A percentile compares a stretch with the other conserved stretches of the same genome.
Conservation (phyloP, 2,329 filamentous ascomycete genomes). For the Clarireedia homoeocarpa region DNA sequence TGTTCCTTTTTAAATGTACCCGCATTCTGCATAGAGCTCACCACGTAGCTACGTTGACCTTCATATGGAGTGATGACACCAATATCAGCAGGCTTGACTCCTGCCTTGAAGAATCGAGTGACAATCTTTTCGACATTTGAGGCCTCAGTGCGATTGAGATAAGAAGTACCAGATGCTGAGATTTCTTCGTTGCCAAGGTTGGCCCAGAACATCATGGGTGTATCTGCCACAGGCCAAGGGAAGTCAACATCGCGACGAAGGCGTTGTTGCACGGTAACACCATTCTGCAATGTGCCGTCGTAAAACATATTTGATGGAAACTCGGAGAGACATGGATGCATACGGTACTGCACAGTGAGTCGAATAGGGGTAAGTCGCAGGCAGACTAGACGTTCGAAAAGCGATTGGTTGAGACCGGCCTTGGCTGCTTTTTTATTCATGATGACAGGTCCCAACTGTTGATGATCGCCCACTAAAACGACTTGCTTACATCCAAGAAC, state of each 20-base stretch:
- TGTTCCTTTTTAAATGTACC: conserved; percentile 97
- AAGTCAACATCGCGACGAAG: conserved; percentile 93
- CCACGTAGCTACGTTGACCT: conserved; percentile 95
- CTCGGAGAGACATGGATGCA: conserved; percentile 95
- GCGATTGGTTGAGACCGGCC: conserved; percentile 93
- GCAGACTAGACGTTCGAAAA: conserved; percentile 93
- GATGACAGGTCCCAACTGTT: conserved; percentile 95
- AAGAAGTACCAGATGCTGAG: conserved; percentile 93
- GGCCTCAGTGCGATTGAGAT: conserved; percentile 94
- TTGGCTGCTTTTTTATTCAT: conserved; percentile 99
- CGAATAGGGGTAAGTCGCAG: conserved; percentile 86
- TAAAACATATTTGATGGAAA: conserved; percentile 99
- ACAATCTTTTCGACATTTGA: conserved; percentile 98
- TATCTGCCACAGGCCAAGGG: conserved; percentile 89
- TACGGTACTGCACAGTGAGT: conserved; percentile 94
- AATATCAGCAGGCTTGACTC: conserved; percentile 87
- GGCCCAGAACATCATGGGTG: conserved; percentile 99
- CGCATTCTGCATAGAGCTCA: conserved; percentile 98
- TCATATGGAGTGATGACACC: conserved; percentile 99
- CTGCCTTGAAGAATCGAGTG: conserved; percentile 96
- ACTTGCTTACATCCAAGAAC: conserved; percentile 98
- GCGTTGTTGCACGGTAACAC: conserved; percentile 82
- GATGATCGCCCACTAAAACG: conserved; percentile 96
- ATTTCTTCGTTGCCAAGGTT: conserved; percentile 98
- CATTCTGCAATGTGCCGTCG: conserved; percentile 93